A percentile compares a stretch with the other conserved stretches of the same genome.
These are phyloP conservation scores for Acacia melanoxylon DNA, from an alignment of 306 rosid species.

Conservation along the genomic window DNA sequence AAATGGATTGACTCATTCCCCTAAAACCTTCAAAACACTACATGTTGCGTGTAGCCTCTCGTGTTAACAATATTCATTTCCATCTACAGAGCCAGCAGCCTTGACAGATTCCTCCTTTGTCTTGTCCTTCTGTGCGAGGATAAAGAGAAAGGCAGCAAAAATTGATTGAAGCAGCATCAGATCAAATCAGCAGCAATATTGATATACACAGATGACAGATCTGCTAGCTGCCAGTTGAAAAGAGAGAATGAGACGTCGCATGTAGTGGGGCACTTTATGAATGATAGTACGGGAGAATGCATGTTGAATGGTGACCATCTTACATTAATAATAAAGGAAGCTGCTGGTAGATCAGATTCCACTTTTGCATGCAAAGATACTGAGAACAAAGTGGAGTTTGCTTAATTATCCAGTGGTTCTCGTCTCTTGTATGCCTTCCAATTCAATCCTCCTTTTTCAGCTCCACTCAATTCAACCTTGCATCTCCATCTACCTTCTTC, in stretches of 20 bases:
- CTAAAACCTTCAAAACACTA: neutral
- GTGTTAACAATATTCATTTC: constrained; percentile 26
- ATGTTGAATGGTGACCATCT: constrained; percentile 40
- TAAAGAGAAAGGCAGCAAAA: neutral
- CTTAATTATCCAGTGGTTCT: constrained; percentile 34
- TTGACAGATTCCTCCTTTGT: constrained; percentile 17
- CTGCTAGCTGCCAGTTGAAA: constrained; percentile 30
- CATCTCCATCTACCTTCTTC: neutral
- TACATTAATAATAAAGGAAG: constrained; percentile 29
- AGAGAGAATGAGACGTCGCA: neutral
- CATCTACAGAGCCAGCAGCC: constrained; percentile 22
- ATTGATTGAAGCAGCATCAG: neutral
- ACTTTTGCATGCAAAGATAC: constrained; percentile 32
- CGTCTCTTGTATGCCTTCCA: constrained; percentile 18
- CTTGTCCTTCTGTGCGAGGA: constrained; percentile 28
- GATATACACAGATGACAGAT: neutral
- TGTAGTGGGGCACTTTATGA: constrained; percentile 16
- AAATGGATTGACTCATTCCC: constrained; percentile 13
- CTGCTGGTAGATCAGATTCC: neutral
- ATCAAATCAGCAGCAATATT: neutral
- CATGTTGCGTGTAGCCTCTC: constrained; percentile 31
- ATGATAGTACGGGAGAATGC: constrained; percentile 26
- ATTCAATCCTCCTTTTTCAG: constrained; percentile 36
- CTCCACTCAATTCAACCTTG: neutral
- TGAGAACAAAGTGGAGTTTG: constrained; percentile 4